phyloP scores from a whole-genome alignment of 129 eudicot genomes.

The Rutidosis leptorrhynchoides region DNA sequence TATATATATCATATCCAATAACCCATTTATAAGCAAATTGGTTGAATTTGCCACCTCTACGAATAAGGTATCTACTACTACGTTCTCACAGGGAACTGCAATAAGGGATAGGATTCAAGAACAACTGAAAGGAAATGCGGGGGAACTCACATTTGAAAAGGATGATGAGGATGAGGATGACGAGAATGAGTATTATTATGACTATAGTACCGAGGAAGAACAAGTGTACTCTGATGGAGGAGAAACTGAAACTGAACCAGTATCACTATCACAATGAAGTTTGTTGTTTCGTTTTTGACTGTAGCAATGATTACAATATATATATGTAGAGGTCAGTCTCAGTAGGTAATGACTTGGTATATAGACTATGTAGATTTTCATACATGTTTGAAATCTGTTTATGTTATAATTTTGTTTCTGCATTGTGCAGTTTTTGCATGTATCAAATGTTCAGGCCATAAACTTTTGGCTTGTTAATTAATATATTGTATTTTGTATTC shows the following conservation, averaged over 20 bases:
- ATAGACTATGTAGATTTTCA: too few species aligned
- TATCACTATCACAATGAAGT: conserved; percentile 30
- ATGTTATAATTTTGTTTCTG: conserved; percentile 30
- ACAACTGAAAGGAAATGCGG: conserved; percentile 39
- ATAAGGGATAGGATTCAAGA: conserved; percentile 82
- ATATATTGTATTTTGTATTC: too few species aligned
- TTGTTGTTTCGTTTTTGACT: conserved; percentile 19
- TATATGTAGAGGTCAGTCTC: conserved; percentile 6
- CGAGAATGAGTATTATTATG: conserved; percentile 48
- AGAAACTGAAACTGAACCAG: conserved; percentile 30
- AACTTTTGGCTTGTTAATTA: conserved; percentile 17
- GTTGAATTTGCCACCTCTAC: background rate
- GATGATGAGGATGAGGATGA: conserved; percentile 23
- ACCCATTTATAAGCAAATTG: background rate
- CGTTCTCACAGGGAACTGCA: conserved; percentile 65
- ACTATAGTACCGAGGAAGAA: conserved; percentile 53
- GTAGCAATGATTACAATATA: conserved; percentile 26
- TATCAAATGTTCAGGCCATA: conserved; percentile 14
- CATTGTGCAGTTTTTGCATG: conserved; percentile 5
- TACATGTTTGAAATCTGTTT: conserved; percentile 12
- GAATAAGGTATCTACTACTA: background rate
- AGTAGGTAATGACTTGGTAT: conserved; percentile 19
- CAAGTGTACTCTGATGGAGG: conserved; percentile 38
- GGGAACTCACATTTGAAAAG: conserved; percentile 30
- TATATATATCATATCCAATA: background rate